A percentile compares a stretch with the other conserved stretches of the same genome.
phyloP scores from a whole-genome alignment of 1,284 basidiomycete species.

The Naganishia albida region DNA sequence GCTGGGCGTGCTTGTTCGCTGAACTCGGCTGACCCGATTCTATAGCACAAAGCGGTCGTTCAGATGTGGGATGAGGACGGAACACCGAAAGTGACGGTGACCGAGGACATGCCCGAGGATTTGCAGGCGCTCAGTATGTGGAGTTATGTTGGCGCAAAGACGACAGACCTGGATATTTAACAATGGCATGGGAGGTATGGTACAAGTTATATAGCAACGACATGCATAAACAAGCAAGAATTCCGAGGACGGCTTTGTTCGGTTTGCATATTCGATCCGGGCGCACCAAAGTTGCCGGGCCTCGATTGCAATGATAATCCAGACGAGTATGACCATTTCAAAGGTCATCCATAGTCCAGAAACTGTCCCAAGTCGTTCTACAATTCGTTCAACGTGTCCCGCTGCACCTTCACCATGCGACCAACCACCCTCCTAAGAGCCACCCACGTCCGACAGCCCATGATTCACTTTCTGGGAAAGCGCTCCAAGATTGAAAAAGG shows the following conservation, averaged over 20 bases:
- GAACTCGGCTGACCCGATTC: neutral
- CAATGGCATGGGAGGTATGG: too few species aligned
- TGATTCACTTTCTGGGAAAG: constrained; percentile 78
- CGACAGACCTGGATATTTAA: constrained; percentile 29
- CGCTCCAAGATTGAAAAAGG: constrained; percentile 31
- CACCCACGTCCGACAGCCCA: constrained; percentile 55
- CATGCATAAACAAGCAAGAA: too few species aligned
- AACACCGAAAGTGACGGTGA: constrained; percentile 56
- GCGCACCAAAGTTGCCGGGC: constrained; percentile 1
- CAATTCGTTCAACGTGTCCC: neutral
- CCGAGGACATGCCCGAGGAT: constrained; percentile 58
- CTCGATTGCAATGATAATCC: neutral
- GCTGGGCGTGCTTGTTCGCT: constrained; percentile 35
- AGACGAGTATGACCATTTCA: too few species aligned
- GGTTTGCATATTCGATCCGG: neutral
- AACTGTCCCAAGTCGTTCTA: too few species aligned
- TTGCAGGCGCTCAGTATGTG: constrained; percentile 58
- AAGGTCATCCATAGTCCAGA: too few species aligned
- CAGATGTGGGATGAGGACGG: constrained; percentile 58
- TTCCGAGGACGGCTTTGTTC: neutral
- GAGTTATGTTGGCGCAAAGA: constrained; percentile 50
- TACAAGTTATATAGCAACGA: too few species aligned
- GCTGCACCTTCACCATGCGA: constrained; percentile 17
- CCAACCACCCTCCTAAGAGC: constrained; percentile 22
- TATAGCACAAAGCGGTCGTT: constrained; percentile 43